Evolutionary conservation across 1,139 yeast genomes (phyloP).

Genomic region (Debaryomyces sp.): DNA sequence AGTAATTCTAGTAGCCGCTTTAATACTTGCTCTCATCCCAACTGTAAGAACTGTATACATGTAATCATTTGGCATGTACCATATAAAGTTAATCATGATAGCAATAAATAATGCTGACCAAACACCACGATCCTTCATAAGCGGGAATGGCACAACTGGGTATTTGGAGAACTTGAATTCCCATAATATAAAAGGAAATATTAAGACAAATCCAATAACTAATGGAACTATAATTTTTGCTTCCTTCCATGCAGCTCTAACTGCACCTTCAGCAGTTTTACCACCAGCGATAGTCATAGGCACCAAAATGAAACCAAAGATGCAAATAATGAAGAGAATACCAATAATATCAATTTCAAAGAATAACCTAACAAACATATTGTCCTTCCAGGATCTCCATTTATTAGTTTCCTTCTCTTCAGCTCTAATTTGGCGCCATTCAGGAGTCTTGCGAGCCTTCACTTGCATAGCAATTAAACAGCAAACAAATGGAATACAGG

Average conservation of each 20-base stretch:
- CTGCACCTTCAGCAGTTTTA: too few species aligned
- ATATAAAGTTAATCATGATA: constrained; percentile 56
- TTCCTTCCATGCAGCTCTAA: too few species aligned
- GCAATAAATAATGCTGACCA: constrained; percentile 54
- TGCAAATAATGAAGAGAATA: constrained; percentile 48
- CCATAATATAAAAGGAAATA: constrained; percentile 59
- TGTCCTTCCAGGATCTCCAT: constrained; percentile 19
- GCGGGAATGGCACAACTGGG: constrained; percentile 61
- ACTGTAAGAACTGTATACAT: constrained; percentile 66
- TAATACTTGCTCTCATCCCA: constrained; percentile 57
- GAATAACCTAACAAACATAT: constrained; percentile 27
- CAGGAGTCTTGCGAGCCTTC: constrained; percentile 54
- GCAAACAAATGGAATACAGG: constrained; percentile 57
- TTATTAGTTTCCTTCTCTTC: constrained; percentile 30
- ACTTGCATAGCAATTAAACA: constrained; percentile 59
- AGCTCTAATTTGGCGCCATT: constrained; percentile 32
- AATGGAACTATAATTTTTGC: constrained; percentile 56
- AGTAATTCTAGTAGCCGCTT: constrained; percentile 67
- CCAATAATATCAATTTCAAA: constrained; percentile 63
- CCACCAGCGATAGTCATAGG: constrained; percentile 63
- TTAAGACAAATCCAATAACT: constrained; percentile 59
- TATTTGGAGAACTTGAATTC: constrained; percentile 52
- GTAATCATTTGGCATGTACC: constrained; percentile 71
- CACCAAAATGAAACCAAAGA: constrained; percentile 60
- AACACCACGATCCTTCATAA: constrained; percentile 67